Conservation (phyloP, 148 eudicot genomes). For the Rhododendron ferrugineum region DNA sequence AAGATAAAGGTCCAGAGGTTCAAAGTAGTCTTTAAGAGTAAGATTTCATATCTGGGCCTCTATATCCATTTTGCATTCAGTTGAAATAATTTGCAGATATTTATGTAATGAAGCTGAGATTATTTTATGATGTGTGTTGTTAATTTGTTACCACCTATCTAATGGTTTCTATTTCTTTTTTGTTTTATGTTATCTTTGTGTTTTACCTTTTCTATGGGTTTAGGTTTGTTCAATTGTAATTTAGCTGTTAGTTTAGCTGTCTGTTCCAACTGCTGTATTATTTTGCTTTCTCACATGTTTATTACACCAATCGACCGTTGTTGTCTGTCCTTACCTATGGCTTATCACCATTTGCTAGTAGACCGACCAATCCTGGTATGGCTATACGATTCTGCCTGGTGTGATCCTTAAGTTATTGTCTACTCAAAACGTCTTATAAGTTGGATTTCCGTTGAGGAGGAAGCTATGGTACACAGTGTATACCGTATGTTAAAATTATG, state of each 20-base stretch:
- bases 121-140: background rate
- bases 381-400: background rate
- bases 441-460: too few relatives aligned
- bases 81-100: background rate
- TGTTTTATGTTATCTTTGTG: background rate
- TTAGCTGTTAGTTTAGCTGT: background rate
- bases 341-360: background rate
- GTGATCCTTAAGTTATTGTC: background rate
- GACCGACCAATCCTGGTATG: background rate
- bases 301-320: too few relatives aligned
- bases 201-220: background rate
- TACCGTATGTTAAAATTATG: too few relatives aligned
- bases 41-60: background rate
- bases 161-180: background rate
- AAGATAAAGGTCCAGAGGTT: constrained; percentile 39
- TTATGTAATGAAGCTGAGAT: background rate
- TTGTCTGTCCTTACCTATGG: too few relatives aligned
- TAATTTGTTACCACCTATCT: background rate
- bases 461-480: too few relatives aligned
- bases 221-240: background rate
- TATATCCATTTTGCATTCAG: background rate
- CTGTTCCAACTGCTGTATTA: background rate
- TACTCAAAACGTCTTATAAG: too few relatives aligned
- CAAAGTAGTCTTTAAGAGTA: constrained; percentile 26
- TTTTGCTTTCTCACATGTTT: too few relatives aligned